Evolutionary conservation across 768 basidiomycete genomes (phyloP), one percentile per base, ranked within the genome.

Genomic region (Suillus hirtellus): DNA sequence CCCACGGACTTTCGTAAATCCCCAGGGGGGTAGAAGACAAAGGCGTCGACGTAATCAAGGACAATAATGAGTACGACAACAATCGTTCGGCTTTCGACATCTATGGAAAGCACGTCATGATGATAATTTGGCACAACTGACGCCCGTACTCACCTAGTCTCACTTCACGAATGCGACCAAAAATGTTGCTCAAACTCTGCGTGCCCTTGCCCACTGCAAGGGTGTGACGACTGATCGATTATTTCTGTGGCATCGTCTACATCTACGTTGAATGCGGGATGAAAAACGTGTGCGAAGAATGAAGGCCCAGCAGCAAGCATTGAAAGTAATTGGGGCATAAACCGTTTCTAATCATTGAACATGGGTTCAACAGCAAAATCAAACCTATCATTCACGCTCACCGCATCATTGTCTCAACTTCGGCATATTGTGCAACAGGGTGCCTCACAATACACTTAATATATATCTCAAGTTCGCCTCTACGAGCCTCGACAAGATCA

Each of bases 261-360:
- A 66, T 95, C 93, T 34, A 95, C 70, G 69, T 95, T 95, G 76
- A 92, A 95, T 0, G 84, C 89, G 3, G 92, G 93, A 68, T 95
- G 93, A 68, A 87, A 93, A 1, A 94, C 88, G 46, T 85, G 86
- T 0, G 88, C 86, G 69, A 89, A 92, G 71, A 94, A 95, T 1
- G 84, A 78, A 10, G 91, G 85, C 1, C 90, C 91, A n/a, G 89
- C 85, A 14, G 89, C 80, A 3, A 84, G 84, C 65, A 86, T 79
- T 4, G 85, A 76, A 1, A 89, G 77, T 66, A 88, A 84, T 66
- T 81, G 81, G 8, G 87, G 88, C 24, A 86, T 80, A 24, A 85
- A 76, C 47, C 82, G 82, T 69, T 82, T 85, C 89, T 88, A 92
- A 72, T 93, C 91, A 90, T 93, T 67, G 44, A 27, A 53, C 60